A percentile compares a stretch with the other conserved stretches of the same genome.
Conservation (phyloP, 345 rosid species). For the Mallotus nudiflorus region DNA sequence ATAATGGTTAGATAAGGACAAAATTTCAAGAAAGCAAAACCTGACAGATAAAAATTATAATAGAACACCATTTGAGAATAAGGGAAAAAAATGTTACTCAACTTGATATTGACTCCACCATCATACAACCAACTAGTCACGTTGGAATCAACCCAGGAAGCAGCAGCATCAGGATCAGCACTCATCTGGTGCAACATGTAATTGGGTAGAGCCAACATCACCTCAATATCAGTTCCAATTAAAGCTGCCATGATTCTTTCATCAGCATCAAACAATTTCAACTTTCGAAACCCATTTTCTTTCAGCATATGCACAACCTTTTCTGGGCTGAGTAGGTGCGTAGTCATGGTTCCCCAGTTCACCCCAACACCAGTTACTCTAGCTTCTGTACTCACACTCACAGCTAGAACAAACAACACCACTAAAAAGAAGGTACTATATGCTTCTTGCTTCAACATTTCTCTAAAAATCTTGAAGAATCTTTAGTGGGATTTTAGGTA, state of each 20-base stretch:
- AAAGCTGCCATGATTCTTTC: conserved; percentile 30
- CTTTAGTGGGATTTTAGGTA: not conserved
- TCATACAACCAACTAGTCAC: conserved; percentile 22
- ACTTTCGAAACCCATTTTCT: conserved; percentile 41
- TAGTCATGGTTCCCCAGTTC: conserved; percentile 50
- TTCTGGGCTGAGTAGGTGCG: conserved; percentile 37
- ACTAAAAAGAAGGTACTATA: not conserved
- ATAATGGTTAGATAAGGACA: not conserved
- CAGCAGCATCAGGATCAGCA: conserved; percentile 14
- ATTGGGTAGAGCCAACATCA: conserved; percentile 45
- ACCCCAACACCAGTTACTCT: conserved; percentile 26
- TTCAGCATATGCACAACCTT: conserved; percentile 38
- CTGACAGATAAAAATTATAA: not conserved
- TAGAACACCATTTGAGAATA: not conserved
- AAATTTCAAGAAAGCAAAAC: not conserved
- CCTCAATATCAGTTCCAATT: conserved; percentile 45
- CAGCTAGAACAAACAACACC: conserved; percentile 13
- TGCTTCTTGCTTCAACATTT: conserved; percentile 17
- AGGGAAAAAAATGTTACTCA: not conserved
- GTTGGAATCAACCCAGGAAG: conserved; percentile 29
- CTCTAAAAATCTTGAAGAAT: conserved; percentile 8
- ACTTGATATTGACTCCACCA: conserved; percentile 34
- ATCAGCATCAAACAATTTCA: conserved; percentile 48
- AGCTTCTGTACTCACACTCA: conserved; percentile 7
- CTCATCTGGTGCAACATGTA: conserved; percentile 23